Base-by-base conservation (phyloP, 495 filamentous ascomycete species). In the Cladorrhinum samala region DNA sequence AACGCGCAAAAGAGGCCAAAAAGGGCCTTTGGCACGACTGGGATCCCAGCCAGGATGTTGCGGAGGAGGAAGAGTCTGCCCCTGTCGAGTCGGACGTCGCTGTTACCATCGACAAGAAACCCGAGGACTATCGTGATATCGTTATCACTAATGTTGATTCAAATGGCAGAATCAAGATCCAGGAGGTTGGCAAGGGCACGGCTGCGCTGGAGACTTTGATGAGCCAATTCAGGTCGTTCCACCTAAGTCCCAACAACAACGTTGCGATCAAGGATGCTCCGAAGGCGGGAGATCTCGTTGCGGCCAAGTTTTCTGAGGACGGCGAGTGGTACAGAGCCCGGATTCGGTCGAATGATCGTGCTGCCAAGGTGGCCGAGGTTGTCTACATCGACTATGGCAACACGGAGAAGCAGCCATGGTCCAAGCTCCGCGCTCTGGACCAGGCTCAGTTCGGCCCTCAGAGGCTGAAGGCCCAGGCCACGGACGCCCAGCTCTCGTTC, bases 341-440 rank as follows among this genome's bases (percentile, higher is more conserved):
- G 55, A 79, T 99, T 42, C 84, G 90, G 30, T 85, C 92, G 57
- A 95, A 95, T 70, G 93, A 99, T 68, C 90, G 93, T 54, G 79
- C 88, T 33, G 84, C 84, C 57, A 86, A 94, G 75, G 82, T 85
- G 56, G 86, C 90, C 9, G 91, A 97, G 69, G 83, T 99, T 4
- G 68, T 91, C 13, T 99, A 96, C 72, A 82, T 97, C 56, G 94
- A 99, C 71, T 99, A 92, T 68, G 94, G 94, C 54, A 97, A 99
- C 77, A 84, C 82, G 18, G 94, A 97, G 73, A 81, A 81, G 61
- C 72, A 92, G 33, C 83, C 90, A 2, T 97, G 90, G 89, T 81
- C 82, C 9, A 74, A 76, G 42, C 83, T 99, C 20, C 85, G 93
- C 19, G 81, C 91, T 23, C 77, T 97, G 24, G 77, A 78, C 45